These are phyloP conservation scores for Lactarius quietus DNA, from an alignment of 768 basidiomycete species.

Conservation along the genomic window DNA sequence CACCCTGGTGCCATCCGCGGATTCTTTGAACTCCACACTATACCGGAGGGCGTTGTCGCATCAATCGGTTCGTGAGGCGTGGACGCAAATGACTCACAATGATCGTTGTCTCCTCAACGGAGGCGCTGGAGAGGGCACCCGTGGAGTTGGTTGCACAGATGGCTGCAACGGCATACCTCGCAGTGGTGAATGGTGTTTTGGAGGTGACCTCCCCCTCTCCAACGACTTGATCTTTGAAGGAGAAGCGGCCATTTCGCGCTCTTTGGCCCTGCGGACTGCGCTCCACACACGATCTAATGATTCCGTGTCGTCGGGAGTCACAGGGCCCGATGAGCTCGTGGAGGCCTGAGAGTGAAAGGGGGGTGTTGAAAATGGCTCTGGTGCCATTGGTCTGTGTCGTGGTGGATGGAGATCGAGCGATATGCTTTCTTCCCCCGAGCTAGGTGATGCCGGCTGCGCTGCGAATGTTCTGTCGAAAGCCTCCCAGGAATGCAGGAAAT, in stretches of 20 bases:
- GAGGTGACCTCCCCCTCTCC: constrained; percentile 37
- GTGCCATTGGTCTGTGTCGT: constrained; percentile 26
- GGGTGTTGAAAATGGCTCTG: constrained; percentile 27
- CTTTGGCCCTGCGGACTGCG: constrained; percentile 61
- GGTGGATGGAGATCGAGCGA: constrained; percentile 14
- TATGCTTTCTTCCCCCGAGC: constrained; percentile 16
- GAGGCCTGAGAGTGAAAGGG: constrained; percentile 22
- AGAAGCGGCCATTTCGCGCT: constrained; percentile 60
- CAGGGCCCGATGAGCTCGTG: constrained; percentile 25
- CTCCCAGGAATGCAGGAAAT: constrained; percentile 27
- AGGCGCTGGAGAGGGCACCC: constrained; percentile 28
- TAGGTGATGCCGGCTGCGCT: constrained; percentile 22
- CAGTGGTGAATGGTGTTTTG: constrained; percentile 14
- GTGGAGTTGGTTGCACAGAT: constrained; percentile 8
- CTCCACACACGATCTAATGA: constrained; percentile 62
- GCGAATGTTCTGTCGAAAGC: constrained; percentile 27
- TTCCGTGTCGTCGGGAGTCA: constrained; percentile 29
- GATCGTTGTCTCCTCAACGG: constrained; percentile 59
- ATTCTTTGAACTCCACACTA: constrained; percentile 69
- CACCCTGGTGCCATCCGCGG: constrained; percentile 59
- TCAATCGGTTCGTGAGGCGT: neutral
- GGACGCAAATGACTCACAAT: constrained; percentile 43
- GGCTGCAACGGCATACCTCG: constrained; percentile 11
- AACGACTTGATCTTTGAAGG: constrained; percentile 70
- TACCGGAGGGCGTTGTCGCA: constrained; percentile 9